These are phyloP conservation scores for Aspergillus arachidicola DNA, from an alignment of 2,329 filamentous ascomycete genomes.

Conservation along the genomic window DNA sequence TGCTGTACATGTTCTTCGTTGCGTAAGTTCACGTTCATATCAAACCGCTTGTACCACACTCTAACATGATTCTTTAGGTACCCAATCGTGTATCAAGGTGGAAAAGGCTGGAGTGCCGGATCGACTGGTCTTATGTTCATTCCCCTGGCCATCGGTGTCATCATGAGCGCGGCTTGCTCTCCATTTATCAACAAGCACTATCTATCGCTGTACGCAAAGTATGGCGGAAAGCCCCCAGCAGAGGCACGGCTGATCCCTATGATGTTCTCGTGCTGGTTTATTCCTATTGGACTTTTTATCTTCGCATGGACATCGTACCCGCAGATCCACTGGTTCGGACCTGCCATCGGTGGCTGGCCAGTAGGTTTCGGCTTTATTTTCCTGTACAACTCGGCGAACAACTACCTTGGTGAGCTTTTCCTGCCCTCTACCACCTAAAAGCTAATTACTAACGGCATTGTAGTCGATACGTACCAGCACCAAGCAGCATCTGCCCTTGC, in stretches of 20 bases:
- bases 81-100: conserved; percentile 70
- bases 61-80: conserved; percentile 30
- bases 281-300: conserved; percentile 67
- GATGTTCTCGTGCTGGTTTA: conserved; percentile 76
- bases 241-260: conserved; percentile 81
- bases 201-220: conserved; percentile 61
- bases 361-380: conserved; percentile 84
- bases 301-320: conserved; percentile 72
- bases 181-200: conserved; percentile 83
- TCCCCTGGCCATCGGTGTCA: conserved; percentile 74
- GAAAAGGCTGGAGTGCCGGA: conserved; percentile 75
- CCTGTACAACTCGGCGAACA: conserved; percentile 77
- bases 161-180: conserved; percentile 66
- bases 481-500: conserved; percentile 81
- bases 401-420: conserved; percentile 58
- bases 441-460: conserved; percentile 14
- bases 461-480: conserved; percentile 66
- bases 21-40: conserved; percentile 51
- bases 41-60: neutral
- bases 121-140: conserved; percentile 86
- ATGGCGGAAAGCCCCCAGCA: conserved; percentile 73
- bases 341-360: conserved; percentile 69
- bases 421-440: neutral
- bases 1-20: conserved; percentile 57
- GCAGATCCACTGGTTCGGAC: conserved; percentile 69